Evolutionary conservation across 2,329 filamentous ascomycete species (phyloP).

Genomic region (Xylaria sp.): DNA sequence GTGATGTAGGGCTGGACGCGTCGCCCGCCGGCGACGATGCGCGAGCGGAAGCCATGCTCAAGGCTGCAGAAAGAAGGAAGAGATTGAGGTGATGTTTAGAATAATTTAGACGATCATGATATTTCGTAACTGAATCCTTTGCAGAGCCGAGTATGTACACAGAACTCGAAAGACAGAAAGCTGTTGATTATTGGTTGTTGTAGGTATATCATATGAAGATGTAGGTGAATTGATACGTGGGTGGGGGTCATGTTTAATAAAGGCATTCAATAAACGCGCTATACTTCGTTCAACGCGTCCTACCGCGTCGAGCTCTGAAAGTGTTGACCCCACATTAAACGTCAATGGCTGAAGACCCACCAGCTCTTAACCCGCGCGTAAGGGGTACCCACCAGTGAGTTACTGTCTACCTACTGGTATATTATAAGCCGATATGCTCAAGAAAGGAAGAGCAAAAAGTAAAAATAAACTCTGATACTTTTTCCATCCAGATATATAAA

Average conservation of each 20-base stretch:
- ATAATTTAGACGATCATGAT: constrained; percentile 39
- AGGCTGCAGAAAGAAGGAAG: constrained; percentile 25
- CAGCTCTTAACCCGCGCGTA: neutral
- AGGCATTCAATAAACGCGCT: constrained; percentile 27
- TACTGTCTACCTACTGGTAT: too few relatives aligned
- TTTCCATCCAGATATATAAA: too few relatives aligned
- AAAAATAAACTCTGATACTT: neutral
- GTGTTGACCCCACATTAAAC: constrained; percentile 26
- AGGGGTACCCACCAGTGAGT: neutral
- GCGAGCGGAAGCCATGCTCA: constrained; percentile 61
- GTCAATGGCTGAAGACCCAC: constrained; percentile 13
- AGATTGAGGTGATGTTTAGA: constrained; percentile 23
- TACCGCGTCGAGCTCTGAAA: constrained; percentile 36
- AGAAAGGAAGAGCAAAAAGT: neutral
- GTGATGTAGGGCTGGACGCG: constrained; percentile 57
- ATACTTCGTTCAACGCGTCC: constrained; percentile 27
- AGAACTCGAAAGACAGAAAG: constrained; percentile 4
- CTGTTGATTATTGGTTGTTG: neutral
- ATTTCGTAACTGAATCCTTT: constrained; percentile 9
- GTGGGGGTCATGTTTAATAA: constrained; percentile 24
- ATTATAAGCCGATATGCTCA: too few relatives aligned
- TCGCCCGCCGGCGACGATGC: constrained; percentile 58
- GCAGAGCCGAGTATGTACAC: neutral
- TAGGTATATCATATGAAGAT: neutral
- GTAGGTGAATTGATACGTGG: constrained; percentile 1